Evolutionary conservation across 202 grass and related monocot species (phyloP).

Genomic region (Cymbopogon flexuosus): DNA sequence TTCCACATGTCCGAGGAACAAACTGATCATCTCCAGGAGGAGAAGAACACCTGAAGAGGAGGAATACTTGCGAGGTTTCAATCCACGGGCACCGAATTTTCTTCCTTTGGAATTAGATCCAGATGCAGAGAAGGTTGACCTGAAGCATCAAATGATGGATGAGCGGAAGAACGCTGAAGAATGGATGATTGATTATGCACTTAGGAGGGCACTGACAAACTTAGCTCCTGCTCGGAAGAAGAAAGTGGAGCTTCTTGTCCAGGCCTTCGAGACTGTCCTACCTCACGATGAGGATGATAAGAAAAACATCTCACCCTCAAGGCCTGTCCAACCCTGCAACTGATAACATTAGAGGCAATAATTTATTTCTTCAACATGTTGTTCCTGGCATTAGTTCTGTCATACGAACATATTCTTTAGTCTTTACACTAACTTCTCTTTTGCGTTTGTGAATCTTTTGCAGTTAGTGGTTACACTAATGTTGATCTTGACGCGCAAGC

Average conservation of each 20-base stretch:
- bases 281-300: constrained; percentile 39
- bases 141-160: constrained; percentile 77
- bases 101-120: constrained; percentile 66
- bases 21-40: constrained; percentile 56
- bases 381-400: neutral
- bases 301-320: constrained; percentile 36
- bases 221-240: constrained; percentile 66
- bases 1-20: constrained; percentile 23
- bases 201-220: constrained; percentile 55
- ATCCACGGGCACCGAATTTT: constrained; percentile 71
- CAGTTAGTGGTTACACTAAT: constrained; percentile 64
- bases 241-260: constrained; percentile 89
- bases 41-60: constrained; percentile 50
- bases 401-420: neutral
- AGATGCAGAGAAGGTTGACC: constrained; percentile 70
- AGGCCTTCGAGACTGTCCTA: constrained; percentile 73
- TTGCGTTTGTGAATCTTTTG: constrained; percentile 2
- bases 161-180: constrained; percentile 90
- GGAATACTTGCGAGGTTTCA: constrained; percentile 64
- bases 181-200: constrained; percentile 86
- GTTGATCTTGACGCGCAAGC: constrained; percentile 15
- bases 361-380: neutral
- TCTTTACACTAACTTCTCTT: neutral
- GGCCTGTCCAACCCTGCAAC: constrained; percentile 37
- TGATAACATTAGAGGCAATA: constrained; percentile 45